These are phyloP conservation scores for Erucastrum elatum DNA, from an alignment of 345 rosid species.

Conservation along the genomic window DNA sequence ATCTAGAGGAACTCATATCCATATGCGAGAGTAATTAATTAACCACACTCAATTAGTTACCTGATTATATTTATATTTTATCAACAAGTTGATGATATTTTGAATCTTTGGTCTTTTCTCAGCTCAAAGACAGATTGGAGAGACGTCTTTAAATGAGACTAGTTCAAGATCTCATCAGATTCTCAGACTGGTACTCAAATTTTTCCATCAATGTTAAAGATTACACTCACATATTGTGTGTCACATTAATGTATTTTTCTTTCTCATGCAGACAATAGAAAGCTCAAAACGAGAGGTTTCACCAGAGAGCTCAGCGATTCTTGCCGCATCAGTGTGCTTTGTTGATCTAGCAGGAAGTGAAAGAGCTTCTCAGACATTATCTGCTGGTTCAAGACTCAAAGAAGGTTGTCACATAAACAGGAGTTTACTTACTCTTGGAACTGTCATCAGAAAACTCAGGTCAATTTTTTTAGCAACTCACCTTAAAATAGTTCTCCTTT, in stretches of 20 bases:
- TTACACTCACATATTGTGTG: background rate
- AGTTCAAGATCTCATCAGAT: slow-evolving; percentile 97
- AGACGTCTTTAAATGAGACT: slow-evolving; percentile 71
- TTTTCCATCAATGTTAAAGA: background rate
- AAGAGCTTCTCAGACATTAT: slow-evolving; percentile 78
- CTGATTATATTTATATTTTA: background rate
- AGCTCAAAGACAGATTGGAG: slow-evolving; percentile 92
- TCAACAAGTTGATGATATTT: too few species aligned
- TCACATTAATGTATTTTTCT: background rate
- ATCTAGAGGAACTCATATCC: slow-evolving; percentile 66
- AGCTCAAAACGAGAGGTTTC: slow-evolving; percentile 54
- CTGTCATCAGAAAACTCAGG: slow-evolving; percentile 87
- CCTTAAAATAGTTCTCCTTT: background rate
- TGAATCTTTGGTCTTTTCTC: slow-evolving; percentile 25
- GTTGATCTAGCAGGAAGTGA: slow-evolving; percentile 96
- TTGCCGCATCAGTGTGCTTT: slow-evolving; percentile 76
- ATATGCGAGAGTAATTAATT: slow-evolving; percentile 64
- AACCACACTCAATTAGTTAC: background rate
- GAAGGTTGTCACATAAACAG: slow-evolving; percentile 93
- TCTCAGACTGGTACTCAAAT: slow-evolving; percentile 58
- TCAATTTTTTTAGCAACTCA: slow-evolving; percentile 16
- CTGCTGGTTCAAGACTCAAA: slow-evolving; percentile 78
- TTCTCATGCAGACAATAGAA: slow-evolving; percentile 66
- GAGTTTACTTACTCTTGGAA: slow-evolving; percentile 87
- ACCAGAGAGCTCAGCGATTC: slow-evolving; percentile 54